Evolutionary conservation across 2,329 filamentous ascomycete species (phyloP).

Genomic region (Tothia fuscella): DNA sequence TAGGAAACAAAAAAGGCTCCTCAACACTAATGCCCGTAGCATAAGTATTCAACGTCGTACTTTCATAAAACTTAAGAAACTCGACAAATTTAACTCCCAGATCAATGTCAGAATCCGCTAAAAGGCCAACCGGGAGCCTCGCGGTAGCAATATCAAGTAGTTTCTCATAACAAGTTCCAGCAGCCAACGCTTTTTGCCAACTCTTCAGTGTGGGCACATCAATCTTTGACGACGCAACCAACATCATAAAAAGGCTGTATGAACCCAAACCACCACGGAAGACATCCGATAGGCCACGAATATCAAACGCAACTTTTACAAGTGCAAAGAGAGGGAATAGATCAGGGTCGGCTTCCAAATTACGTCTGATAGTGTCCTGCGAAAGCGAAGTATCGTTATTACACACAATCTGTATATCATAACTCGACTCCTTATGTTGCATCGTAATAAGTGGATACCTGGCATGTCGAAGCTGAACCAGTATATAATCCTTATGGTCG

Average conservation of each 20-base stretch:
- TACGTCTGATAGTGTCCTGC: slow-evolving; percentile 31
- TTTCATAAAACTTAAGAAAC: slow-evolving; percentile 41
- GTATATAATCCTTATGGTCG: slow-evolving; percentile 11
- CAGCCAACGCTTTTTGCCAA: too few species aligned
- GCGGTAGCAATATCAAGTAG: too few species aligned
- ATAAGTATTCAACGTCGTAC: slow-evolving; percentile 32
- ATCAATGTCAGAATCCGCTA: too few species aligned
- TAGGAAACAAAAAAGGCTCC: too few species aligned
- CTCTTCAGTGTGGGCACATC: too few species aligned
- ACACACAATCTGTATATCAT: slow-evolving; percentile 41
- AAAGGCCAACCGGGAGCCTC: too few species aligned
- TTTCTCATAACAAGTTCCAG: too few species aligned
- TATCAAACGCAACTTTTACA: slow-evolving; percentile 38
- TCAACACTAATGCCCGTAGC: slow-evolving; percentile 38
- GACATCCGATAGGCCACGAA: slow-evolving; percentile 37
- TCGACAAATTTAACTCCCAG: too few species aligned
- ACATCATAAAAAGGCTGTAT: slow-evolving; percentile 45
- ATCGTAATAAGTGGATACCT: slow-evolving; percentile 30
- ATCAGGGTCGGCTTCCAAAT: slow-evolving; percentile 36
- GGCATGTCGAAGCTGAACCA: slow-evolving; percentile 17
- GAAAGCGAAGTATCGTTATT: slow-evolving; percentile 29
- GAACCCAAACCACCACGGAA: slow-evolving; percentile 39
- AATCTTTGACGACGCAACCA: slow-evolving; percentile 42
- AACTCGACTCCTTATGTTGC: slow-evolving; percentile 35
- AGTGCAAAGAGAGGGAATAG: slow-evolving; percentile 38